Conservation (phyloP, 2,329 filamentous ascomycete species). For the Stemphylium vesicarium region DNA sequence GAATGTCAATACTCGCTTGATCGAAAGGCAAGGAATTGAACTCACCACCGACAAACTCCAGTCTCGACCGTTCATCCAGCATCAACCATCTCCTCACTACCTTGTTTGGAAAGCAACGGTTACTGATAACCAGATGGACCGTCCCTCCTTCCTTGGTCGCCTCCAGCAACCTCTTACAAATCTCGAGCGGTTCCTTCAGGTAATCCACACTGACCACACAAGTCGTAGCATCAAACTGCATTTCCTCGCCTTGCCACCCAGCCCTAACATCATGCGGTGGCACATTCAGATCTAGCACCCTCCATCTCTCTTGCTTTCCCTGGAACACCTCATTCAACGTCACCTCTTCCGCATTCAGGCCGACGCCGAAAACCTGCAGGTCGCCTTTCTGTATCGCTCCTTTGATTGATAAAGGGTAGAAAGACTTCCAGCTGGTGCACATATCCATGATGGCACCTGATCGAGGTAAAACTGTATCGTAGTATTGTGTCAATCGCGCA, state of each 20-base stretch:
- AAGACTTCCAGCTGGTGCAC: conserved; percentile 59
- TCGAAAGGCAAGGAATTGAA: neutral
- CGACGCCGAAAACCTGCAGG: conserved; percentile 55
- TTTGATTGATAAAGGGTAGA: conserved; percentile 50
- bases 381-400: conserved; percentile 39
- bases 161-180: conserved; percentile 52
- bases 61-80: conserved; percentile 53
- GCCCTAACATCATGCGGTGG: conserved; percentile 38
- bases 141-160: conserved; percentile 52
- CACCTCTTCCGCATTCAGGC: conserved; percentile 58
- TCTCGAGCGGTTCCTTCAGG: conserved; percentile 54
- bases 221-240: conserved; percentile 54
- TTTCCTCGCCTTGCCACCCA: conserved; percentile 10
- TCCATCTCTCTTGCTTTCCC: conserved; percentile 37
- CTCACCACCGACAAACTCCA: conserved; percentile 57
- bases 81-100: conserved; percentile 57
- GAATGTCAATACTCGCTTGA: neutral
- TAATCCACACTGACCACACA: conserved; percentile 62
- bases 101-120: conserved; percentile 62
- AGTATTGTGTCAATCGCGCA: conserved; percentile 54
- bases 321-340: conserved; percentile 46
- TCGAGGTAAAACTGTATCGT: conserved; percentile 51
- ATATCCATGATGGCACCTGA: conserved; percentile 56
- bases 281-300: conserved; percentile 53
- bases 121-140: conserved; percentile 59